Evolutionary conservation across 2,329 filamentous ascomycete species (phyloP).

Genomic region (Neofusicoccum umdonicola): DNA sequence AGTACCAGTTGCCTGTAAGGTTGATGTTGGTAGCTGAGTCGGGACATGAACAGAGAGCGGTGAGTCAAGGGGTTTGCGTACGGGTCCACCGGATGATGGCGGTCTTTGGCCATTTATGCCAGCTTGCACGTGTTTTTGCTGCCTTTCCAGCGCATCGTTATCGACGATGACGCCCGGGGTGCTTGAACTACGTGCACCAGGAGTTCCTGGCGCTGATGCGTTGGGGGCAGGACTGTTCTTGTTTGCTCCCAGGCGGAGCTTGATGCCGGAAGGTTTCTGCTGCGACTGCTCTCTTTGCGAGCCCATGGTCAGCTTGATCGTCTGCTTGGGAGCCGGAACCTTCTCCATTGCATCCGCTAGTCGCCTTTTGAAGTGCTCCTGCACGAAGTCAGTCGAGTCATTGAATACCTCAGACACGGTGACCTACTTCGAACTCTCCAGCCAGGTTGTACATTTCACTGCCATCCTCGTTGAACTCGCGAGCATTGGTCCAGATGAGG

Average conservation of each 20-base stretch:
- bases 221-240: constrained; percentile 37
- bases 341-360: constrained; percentile 69
- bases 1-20: constrained; percentile 24
- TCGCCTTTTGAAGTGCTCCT: constrained; percentile 68
- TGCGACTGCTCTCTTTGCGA: constrained; percentile 31
- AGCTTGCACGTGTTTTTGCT: constrained; percentile 51
- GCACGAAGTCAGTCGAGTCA: not conserved
- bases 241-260: constrained; percentile 62
- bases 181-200: constrained; percentile 39
- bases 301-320: constrained; percentile 74
- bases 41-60: constrained; percentile 20
- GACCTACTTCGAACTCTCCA: constrained; percentile 70
- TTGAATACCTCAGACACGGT: not conserved
- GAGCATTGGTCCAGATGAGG: constrained; percentile 83
- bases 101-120: constrained; percentile 44
- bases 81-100: constrained; percentile 26
- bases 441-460: constrained; percentile 80
- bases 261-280: constrained; percentile 50
- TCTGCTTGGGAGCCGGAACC: constrained; percentile 72
- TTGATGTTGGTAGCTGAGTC: not conserved
- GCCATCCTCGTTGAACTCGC: constrained; percentile 86
- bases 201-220: constrained; percentile 35
- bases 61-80: constrained; percentile 23
- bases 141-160: constrained; percentile 52
- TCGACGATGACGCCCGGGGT: constrained; percentile 54